Percentiles rank a stretch among this genome's conserved stretches.
phyloP scores from a whole-genome alignment of 768 basidiomycete genomes.

The Leccinum subtestaceum region DNA sequence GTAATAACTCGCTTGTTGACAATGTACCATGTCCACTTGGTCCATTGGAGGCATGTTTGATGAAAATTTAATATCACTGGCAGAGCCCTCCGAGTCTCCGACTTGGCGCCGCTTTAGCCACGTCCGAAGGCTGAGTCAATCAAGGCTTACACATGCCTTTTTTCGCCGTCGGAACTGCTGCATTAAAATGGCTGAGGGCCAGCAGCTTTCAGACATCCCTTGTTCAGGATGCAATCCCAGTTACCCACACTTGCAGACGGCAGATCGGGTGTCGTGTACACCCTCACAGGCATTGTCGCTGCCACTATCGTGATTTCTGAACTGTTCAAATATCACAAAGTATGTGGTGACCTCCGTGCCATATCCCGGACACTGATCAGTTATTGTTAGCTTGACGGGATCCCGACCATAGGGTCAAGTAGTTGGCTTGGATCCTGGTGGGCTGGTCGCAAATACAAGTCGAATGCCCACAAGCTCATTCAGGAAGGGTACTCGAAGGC shows the following conservation, averaged over 20 bases:
- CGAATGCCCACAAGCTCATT: background rate
- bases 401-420: background rate
- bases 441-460: background rate
- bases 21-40: too few relatives aligned
- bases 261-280: constrained; percentile 4
- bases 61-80: too few relatives aligned
- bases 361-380: background rate
- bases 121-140: too few relatives aligned
- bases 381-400: background rate
- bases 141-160: background rate
- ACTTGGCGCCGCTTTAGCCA: too few relatives aligned
- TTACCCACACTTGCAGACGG: constrained; percentile 2
- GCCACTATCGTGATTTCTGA: constrained; percentile 7
- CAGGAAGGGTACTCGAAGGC: background rate
- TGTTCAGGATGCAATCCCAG: constrained; percentile 1
- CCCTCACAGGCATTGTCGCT: constrained; percentile 7
- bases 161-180: background rate
- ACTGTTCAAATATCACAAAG: constrained; percentile 5
- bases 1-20: too few relatives aligned
- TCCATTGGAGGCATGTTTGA: too few relatives aligned
- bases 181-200: background rate
- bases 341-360: background rate
- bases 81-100: too few relatives aligned
- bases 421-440: background rate
- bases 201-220: background rate